A percentile compares a stretch with the other conserved stretches of the same genome.
phyloP scores from a whole-genome alignment of 108 stramenopile species.

The Fistulifera solaris region DNA sequence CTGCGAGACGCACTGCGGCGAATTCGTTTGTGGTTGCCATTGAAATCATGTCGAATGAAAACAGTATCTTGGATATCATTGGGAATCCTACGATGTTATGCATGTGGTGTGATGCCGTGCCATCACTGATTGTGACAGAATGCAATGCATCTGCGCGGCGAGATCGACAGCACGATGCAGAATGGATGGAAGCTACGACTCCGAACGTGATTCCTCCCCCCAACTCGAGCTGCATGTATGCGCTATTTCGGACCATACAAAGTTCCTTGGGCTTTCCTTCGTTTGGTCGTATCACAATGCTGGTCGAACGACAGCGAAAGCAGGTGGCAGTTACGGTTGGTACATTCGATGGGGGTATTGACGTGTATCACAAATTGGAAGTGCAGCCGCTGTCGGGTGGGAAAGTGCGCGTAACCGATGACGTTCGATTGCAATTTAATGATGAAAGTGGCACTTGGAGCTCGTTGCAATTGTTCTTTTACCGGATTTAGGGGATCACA shows the following conservation, averaged over 20 bases:
- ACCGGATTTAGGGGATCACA: constrained; percentile 37
- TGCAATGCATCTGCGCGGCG: constrained; percentile 25
- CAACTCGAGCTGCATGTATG: constrained; percentile 15
- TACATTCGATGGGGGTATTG: constrained; percentile 41
- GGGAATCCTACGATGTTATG: constrained; percentile 47
- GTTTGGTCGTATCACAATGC: constrained; percentile 48
- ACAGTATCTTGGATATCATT: constrained; percentile 46
- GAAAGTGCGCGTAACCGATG: constrained; percentile 37
- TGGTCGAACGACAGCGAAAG: constrained; percentile 55
- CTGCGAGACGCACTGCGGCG: neutral
- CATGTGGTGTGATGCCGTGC: constrained; percentile 65
- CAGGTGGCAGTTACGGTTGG: constrained; percentile 54
- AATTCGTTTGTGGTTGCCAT: constrained; percentile 26
- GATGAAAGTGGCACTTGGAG: constrained; percentile 22
- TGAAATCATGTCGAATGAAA: constrained; percentile 5
- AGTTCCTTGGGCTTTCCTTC: constrained; percentile 18
- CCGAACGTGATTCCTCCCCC: constrained; percentile 32
- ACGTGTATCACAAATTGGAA: constrained; percentile 43
- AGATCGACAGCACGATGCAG: constrained; percentile 44
- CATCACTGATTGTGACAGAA: constrained; percentile 42
- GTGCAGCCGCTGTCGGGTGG: constrained; percentile 13
- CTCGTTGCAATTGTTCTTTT: constrained; percentile 22
- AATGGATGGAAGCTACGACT: constrained; percentile 71
- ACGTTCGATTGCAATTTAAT: constrained; percentile 35
- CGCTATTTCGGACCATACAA: constrained; percentile 8